A percentile compares a stretch with the other conserved stretches of the same genome.
These are phyloP conservation scores for Imleria badia DNA, from an alignment of 768 basidiomycete species.

Conservation along the genomic window DNA sequence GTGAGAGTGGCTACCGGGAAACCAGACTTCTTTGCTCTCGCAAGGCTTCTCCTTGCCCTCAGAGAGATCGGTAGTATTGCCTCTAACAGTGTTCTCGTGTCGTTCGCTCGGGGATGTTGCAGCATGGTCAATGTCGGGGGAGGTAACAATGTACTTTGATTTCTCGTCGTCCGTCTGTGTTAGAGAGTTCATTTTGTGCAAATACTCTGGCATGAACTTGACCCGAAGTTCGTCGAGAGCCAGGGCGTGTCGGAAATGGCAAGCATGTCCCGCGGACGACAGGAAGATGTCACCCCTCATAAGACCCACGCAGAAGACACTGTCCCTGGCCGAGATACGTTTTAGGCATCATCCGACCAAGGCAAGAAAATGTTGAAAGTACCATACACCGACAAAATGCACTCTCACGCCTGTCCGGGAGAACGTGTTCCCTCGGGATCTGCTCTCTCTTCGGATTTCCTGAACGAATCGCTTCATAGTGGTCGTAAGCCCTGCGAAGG, in stretches of 20 bases:
- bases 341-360: too few species aligned
- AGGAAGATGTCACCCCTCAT: not conserved
- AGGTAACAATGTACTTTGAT: slow-evolving; percentile 2
- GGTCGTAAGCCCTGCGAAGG: too few species aligned
- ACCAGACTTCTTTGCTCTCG: too few species aligned
- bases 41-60: too few species aligned
- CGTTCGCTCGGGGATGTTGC: too few species aligned
- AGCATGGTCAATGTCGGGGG: too few species aligned
- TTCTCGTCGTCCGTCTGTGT: slow-evolving; percentile 8
- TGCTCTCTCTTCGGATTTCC: slow-evolving; percentile 3
- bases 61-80: too few species aligned
- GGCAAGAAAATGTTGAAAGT: too few species aligned
- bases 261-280: not conserved
- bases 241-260: slow-evolving; percentile 6
- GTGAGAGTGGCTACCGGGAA: too few species aligned
- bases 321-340: not conserved
- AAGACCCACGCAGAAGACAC: not conserved
- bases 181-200: slow-evolving; percentile 22
- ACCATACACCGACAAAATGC: slow-evolving; percentile 1
- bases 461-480: not conserved
- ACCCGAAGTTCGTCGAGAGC: slow-evolving; percentile 7
- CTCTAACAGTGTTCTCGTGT: too few species aligned
- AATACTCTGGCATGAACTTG: slow-evolving; percentile 10
- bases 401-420: not conserved
- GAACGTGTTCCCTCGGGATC: slow-evolving; percentile 31